Percentiles rank a stretch among this genome's conserved stretches.
phyloP scores from a whole-genome alignment of 768 basidiomycete species.

The Lactarius deliciosus region DNA sequence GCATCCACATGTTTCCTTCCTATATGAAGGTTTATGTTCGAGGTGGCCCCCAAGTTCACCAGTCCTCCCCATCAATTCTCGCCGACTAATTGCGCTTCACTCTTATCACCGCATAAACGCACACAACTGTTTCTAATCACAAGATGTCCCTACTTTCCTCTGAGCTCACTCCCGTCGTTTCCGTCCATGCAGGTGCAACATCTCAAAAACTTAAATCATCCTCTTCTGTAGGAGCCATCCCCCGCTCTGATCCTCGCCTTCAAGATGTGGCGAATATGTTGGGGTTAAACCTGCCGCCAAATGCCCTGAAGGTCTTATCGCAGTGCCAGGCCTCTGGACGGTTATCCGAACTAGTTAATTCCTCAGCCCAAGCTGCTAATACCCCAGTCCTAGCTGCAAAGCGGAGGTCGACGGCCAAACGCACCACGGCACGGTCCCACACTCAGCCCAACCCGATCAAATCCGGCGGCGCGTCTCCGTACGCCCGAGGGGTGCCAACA shows the following conservation, averaged over 20 bases:
- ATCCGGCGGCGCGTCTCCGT: background rate
- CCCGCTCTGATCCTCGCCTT: background rate
- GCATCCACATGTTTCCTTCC: background rate
- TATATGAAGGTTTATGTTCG: background rate
- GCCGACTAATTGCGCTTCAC: background rate
- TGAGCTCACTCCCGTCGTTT: background rate
- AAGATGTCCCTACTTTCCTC: background rate
- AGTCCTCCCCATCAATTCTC: background rate
- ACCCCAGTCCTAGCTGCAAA: background rate
- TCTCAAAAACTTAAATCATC: constrained; percentile 1
- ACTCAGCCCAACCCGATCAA: constrained; percentile 10
- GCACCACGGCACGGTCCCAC: background rate
- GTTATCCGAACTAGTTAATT: background rate
- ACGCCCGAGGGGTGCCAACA: constrained; percentile 4
- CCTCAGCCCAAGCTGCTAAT: background rate
- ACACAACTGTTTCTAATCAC: background rate
- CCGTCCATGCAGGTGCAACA: background rate
- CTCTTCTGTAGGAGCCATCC: constrained; percentile 3
- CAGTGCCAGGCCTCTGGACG: constrained; percentile 4
- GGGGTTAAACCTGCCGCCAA: constrained; percentile 3
- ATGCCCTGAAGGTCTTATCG: background rate
- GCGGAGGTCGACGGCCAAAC: background rate
- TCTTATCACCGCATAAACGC: background rate
- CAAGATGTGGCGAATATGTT: background rate
- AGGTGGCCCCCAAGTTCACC: background rate